These are phyloP conservation scores for Buxus sempervirens DNA, from an alignment of 164 flowering plant genomes.

Conservation along the genomic window DNA sequence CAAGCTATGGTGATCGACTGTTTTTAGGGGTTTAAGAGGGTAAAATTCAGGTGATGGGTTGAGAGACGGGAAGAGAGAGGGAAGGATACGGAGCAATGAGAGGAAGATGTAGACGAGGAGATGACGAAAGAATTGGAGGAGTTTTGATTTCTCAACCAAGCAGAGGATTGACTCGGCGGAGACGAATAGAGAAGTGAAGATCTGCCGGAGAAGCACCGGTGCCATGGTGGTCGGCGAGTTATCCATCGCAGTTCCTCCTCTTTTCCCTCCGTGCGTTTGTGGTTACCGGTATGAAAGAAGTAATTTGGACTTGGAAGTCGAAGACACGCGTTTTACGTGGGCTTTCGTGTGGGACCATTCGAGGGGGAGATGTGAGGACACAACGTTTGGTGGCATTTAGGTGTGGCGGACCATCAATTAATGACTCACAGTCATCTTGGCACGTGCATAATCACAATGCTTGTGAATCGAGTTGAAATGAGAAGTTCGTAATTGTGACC, in stretches of 20 bases:
- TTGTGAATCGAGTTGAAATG: no score
- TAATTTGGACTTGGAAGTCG: no score
- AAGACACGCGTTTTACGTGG: no score
- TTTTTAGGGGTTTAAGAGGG: background rate
- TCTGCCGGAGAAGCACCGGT: constrained; percentile 39
- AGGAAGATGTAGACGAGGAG: constrained; percentile 36
- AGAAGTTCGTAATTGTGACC: no score
- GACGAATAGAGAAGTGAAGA: constrained; percentile 32
- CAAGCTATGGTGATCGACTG: background rate
- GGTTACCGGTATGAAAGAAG: no score
- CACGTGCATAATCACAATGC: no score
- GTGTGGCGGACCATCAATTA: no score
- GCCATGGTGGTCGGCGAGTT: constrained; percentile 30
- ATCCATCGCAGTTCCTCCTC: constrained; percentile 18
- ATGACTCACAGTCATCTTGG: no score
- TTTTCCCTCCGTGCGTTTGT: no score
- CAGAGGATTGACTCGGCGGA: constrained; percentile 32
- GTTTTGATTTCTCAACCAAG: constrained; percentile 25
- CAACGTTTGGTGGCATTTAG: no score
- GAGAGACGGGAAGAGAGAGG: constrained; percentile 27
- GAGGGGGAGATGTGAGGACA: no score
- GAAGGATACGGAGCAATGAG: constrained; percentile 45
- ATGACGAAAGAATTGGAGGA: constrained; percentile 37
- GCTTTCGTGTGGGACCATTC: no score
- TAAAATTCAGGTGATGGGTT: background rate